A percentile compares a stretch with the other conserved stretches of the same genome.
phyloP scores from a whole-genome alignment of 1,139 yeast species.

The Pichia sp. region DNA sequence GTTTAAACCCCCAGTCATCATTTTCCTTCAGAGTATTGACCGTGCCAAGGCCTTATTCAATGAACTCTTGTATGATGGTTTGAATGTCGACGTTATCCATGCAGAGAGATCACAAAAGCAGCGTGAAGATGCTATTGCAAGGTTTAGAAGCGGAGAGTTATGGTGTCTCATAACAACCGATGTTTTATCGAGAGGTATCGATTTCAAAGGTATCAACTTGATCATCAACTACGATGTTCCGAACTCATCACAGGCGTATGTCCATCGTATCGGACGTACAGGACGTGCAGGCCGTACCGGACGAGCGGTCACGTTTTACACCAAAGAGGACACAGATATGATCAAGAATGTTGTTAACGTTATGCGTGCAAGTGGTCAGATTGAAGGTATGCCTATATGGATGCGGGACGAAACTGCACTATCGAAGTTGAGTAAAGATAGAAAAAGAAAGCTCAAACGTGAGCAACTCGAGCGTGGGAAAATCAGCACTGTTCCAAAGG shows the following conservation, averaged over 20 bases:
- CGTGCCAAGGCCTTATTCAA: constrained; percentile 95
- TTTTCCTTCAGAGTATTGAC: constrained; percentile 85
- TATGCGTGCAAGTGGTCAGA: constrained; percentile 88
- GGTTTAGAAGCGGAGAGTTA: constrained; percentile 82
- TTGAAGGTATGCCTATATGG: constrained; percentile 69
- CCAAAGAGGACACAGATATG: constrained; percentile 77
- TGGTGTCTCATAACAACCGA: constrained; percentile 98
- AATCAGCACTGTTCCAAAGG: constrained; percentile 82
- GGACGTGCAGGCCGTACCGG: constrained; percentile 93
- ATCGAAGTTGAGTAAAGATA: constrained; percentile 63
- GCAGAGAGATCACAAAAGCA: constrained; percentile 91
- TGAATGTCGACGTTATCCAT: constrained; percentile 93
- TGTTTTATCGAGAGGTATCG: constrained; percentile 94
- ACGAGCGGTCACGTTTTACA: constrained; percentile 84
- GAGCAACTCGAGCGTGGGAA: constrained; percentile 62
- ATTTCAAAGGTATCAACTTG: constrained; percentile 90
- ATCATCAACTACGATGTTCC: constrained; percentile 98
- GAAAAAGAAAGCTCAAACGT: constrained; percentile 60
- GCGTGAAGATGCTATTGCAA: constrained; percentile 77
- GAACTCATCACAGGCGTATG: constrained; percentile 87
- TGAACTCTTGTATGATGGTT: constrained; percentile 82
- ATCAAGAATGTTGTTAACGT: constrained; percentile 86
- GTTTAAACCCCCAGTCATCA: constrained; percentile 87
- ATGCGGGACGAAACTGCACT: constrained; percentile 51
- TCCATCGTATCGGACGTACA: constrained; percentile 97